These are phyloP conservation scores for Pilasporangium apinafurcum DNA, from an alignment of 352 stramenopile genomes.

Conservation along the genomic window DNA sequence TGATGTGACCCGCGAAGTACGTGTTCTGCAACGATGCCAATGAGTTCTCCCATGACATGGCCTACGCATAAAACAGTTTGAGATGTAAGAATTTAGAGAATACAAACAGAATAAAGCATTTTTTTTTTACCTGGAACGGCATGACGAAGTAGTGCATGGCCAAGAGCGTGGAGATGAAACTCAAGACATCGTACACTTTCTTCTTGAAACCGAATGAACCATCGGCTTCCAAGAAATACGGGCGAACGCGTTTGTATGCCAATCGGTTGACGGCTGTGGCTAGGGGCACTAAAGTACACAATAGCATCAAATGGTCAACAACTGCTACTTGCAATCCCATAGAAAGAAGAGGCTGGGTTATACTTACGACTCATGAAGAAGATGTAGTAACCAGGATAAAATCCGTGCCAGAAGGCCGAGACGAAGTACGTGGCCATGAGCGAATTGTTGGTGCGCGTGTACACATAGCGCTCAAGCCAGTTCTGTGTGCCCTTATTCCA, in stretches of 20 bases:
- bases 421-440: slow-evolving; percentile 92
- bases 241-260: slow-evolving; percentile 40
- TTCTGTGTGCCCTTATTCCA: slow-evolving; percentile 98
- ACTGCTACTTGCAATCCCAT: too few relatives aligned
- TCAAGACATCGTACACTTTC: slow-evolving; percentile 49
- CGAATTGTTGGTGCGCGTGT: slow-evolving; percentile 92
- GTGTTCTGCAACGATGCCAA: slow-evolving; percentile 43
- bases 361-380: slow-evolving; percentile 85
- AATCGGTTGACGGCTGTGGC: slow-evolving; percentile 66
- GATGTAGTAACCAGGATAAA: slow-evolving; percentile 98
- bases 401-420: slow-evolving; percentile 97
- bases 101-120: neutral
- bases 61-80: too few relatives aligned
- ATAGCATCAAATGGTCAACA: neutral
- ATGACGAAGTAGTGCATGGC: slow-evolving; percentile 71
- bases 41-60: slow-evolving; percentile 53
- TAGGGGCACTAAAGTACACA: slow-evolving; percentile 29
- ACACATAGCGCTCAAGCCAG: slow-evolving; percentile 97
- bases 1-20: slow-evolving; percentile 50
- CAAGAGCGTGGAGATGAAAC: slow-evolving; percentile 46
- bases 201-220: slow-evolving; percentile 20
- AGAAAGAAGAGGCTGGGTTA: neutral
- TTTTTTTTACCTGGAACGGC: slow-evolving; percentile 42
- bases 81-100: too few relatives aligned
- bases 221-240: slow-evolving; percentile 34